These are phyloP conservation scores for Diutina pseudorugosa DNA, from an alignment of 1,139 yeast genomes.

Conservation along the genomic window DNA sequence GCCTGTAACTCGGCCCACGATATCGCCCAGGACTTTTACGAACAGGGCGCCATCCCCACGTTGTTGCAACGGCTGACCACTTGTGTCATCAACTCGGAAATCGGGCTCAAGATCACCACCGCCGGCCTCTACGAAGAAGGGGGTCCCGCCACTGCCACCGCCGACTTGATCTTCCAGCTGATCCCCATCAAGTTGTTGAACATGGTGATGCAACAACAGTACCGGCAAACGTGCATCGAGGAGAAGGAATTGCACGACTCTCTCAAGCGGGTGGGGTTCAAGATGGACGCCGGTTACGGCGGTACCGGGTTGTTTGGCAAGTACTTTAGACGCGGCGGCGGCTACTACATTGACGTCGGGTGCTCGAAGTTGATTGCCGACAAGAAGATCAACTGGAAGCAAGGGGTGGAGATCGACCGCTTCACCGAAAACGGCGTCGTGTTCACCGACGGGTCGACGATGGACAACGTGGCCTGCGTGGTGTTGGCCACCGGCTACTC, in stretches of 20 bases:
- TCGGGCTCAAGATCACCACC: conserved; percentile 17
- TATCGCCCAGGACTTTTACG: conserved; percentile 30
- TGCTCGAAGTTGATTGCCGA: conserved; percentile 24
- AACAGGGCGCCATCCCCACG: conserved; percentile 29
- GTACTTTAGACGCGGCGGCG: conserved; percentile 29
- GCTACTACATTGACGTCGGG: conserved; percentile 34
- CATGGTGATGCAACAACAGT: conserved; percentile 18
- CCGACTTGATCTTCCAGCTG: conserved; percentile 21
- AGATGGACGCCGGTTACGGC: conserved; percentile 28
- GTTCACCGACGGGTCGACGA: conserved; percentile 23
- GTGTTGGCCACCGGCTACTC: conserved; percentile 34
- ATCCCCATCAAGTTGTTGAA: conserved; percentile 19
- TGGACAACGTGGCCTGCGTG: conserved; percentile 22
- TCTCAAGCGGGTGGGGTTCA: conserved; percentile 21
- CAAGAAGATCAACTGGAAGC: conserved; percentile 23
- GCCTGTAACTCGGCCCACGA: conserved; percentile 34
- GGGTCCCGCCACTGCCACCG: conserved; percentile 24
- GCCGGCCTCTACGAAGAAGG: conserved; percentile 21
- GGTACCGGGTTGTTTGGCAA: conserved; percentile 30
- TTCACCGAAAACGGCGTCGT: conserved; percentile 24
- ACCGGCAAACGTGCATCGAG: conserved; percentile 15
- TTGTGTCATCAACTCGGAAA: conserved; percentile 23
- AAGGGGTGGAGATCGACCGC: conserved; percentile 17
- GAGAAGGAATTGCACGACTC: conserved; percentile 20
- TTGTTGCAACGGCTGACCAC: conserved; percentile 33